These are phyloP conservation scores for Botrytis tulipae DNA, from an alignment of 2,329 filamentous ascomycete species.

Conservation along the genomic window DNA sequence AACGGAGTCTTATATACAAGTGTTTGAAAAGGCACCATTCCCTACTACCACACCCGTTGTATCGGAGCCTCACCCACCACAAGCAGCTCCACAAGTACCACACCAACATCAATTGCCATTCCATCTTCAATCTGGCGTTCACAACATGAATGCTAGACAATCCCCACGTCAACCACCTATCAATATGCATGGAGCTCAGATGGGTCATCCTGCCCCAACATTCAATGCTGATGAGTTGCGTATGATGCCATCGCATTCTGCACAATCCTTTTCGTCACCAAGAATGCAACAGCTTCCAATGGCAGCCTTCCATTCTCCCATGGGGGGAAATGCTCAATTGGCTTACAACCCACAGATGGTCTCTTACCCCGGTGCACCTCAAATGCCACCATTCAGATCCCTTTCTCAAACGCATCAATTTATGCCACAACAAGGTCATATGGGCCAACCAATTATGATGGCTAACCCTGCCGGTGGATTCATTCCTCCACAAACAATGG, in stretches of 20 bases:
- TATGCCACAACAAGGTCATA: slow-evolving; percentile 67
- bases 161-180: slow-evolving; percentile 76
- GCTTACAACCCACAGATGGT: slow-evolving; percentile 68
- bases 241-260: slow-evolving; percentile 83
- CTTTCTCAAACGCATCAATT: slow-evolving; percentile 73
- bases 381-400: slow-evolving; percentile 69
- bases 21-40: slow-evolving; percentile 69
- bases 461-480: slow-evolving; percentile 68
- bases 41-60: slow-evolving; percentile 53
- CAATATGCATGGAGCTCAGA: slow-evolving; percentile 72
- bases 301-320: slow-evolving; percentile 66
- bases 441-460: slow-evolving; percentile 78
- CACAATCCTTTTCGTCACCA: slow-evolving; percentile 83
- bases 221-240: slow-evolving; percentile 77
- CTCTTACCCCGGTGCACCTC: slow-evolving; percentile 65
- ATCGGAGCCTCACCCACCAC: slow-evolving; percentile 62
- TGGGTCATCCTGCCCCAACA: slow-evolving; percentile 62
- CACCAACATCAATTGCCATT: slow-evolving; percentile 83
- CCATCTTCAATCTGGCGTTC: slow-evolving; percentile 74
- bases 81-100: slow-evolving; percentile 69
- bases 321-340: slow-evolving; percentile 68
- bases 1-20: slow-evolving; percentile 70
- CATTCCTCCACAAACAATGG: slow-evolving; percentile 72
- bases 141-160: slow-evolving; percentile 64
- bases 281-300: slow-evolving; percentile 69